Evolutionary conservation across 345 rosid genomes (phyloP), one percentile per base, ranked within the genome.

Genomic region (Lepidium sativum): DNA sequence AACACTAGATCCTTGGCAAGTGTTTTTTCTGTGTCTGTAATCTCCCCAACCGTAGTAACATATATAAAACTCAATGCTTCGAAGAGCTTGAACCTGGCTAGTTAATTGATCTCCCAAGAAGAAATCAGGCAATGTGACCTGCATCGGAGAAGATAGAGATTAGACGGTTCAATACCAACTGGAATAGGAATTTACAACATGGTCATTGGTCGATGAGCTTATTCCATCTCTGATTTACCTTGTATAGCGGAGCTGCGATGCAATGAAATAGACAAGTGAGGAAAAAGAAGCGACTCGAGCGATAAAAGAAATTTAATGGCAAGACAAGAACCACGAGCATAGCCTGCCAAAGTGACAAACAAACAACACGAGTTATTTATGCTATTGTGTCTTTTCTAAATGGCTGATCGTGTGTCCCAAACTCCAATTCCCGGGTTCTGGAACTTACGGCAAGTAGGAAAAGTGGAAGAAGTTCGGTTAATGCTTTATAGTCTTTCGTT

Each of bases 31-130:
- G 15, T 34, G 71, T 60, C 39, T 71, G 66, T 68, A 84, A 44
- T 83, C 78, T 31, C 86, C 83, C 88, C 86, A 80, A 2, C 70
- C 83, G 14, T 89, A 84, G 55, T 82, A 81, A 52, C 87, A 85
- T 21, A 78, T 43, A 45, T 79, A 88, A 65, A 88, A 82, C 57
- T 80, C 66, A 16, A 83, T 59, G 53, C 76, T 78, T 64, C 89
- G 70, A n/a, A 88, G 61, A 35, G 82, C 77, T 79, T 81, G 91
- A 12, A 78, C 83, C 80, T 83, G 82, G 77, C 89, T 92, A 82
- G 77, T 51, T 6, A 87, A 50, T n/a, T 87, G 83, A 73, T 84
- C 90, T 21, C 80, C 91, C 75, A 87, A 74, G 80, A 81, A 79
- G 77, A 80, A 84, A 78, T 87, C 88, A 0, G 81, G 80, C 23